These are phyloP conservation scores for Arxiozyma bovina DNA, from an alignment of 1,139 yeast species.

Conservation along the genomic window DNA sequence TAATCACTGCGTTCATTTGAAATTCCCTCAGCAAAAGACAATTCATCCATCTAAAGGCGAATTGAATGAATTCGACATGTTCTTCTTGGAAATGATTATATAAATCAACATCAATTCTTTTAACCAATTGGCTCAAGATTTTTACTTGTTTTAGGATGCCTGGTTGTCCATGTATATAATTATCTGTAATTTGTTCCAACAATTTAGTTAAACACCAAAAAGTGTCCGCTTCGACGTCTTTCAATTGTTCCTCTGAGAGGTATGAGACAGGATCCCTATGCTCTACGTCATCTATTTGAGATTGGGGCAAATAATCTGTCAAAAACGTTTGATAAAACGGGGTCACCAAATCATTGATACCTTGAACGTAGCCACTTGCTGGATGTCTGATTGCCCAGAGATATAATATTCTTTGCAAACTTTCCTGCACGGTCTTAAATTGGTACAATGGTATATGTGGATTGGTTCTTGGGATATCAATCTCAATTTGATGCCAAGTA, in stretches of 20 bases:
- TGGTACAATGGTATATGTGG: constrained; percentile 74
- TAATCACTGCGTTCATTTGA: constrained; percentile 61
- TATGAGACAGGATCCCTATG: constrained; percentile 51
- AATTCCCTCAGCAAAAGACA: constrained; percentile 92
- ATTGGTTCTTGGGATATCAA: constrained; percentile 91
- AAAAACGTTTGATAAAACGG: constrained; percentile 89
- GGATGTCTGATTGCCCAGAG: constrained; percentile 98
- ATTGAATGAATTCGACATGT: constrained; percentile 85
- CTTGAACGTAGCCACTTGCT: constrained; percentile 98
- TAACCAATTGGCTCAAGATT: constrained; percentile 66
- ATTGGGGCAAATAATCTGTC: constrained; percentile 46
- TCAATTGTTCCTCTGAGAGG: constrained; percentile 47
- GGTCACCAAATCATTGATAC: constrained; percentile 88
- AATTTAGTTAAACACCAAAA: constrained; percentile 92
- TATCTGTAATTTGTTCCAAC: constrained; percentile 90
- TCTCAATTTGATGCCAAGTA: constrained; percentile 92
- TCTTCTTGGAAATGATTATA: constrained; percentile 69
- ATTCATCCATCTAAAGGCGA: constrained; percentile 98
- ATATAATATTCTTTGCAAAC: constrained; percentile 73
- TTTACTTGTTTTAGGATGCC: constrained; percentile 88
- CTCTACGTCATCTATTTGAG: constrained; percentile 36
- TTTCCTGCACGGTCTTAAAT: constrained; percentile 59
- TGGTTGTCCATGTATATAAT: constrained; percentile 95
- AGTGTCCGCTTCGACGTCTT: constrained; percentile 81
- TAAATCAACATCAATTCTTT: constrained; percentile 67